Base-by-base conservation (phyloP, 164 flowering plant species). In the grape (Vitis vinifera) region DNA sequence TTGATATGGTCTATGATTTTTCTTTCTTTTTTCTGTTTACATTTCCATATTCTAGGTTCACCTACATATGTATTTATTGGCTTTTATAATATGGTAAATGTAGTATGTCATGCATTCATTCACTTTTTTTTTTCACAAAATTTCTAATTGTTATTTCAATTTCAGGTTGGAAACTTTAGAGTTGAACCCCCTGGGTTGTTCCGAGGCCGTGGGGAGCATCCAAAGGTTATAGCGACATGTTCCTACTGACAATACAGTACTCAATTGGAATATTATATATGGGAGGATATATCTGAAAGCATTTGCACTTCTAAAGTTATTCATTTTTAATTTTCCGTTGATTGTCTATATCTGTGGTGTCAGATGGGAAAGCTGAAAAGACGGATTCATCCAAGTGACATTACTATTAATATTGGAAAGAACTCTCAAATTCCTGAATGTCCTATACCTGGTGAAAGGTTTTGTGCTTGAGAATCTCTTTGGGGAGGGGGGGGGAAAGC, bases 141-240 rank as follows among this genome's bases (percentile, higher is more conserved):
- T 61, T 48, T 19, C n/a, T 55, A 56, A 51, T 50, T 31, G 48
- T 73, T 17, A 55, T 71, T 51, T 78, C 50, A n/a, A 71, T 77
- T 55, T 75, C 83, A 96, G 99, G 99, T 96, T 67, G 99, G 99
- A 58, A 96, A 96, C 82, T 93, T 96, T 74, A 87, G 99, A 77
- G 99, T 93, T 69, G 99, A 96, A 75, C 99, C 99, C 19, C 99
- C 99, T 78, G 99, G 98, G 62, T 82, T 96, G 71, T 96, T 96
- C 72, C 88, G 99, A 71, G 99, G 99, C 53, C 97, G 99, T 67
- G 99, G 99, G 70, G 98, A 96, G 80, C 99, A 96, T 80, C 99
- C 99, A 55, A 96, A 96, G 99, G 99, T 93, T 37, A 37, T 3
- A 3, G 44, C 5, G 7, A 37, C 44, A 37, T 37, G 1, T 37